Base-by-base conservation (phyloP, 108 stramenopile genomes). In the Parietichytrium sp. region DNA sequence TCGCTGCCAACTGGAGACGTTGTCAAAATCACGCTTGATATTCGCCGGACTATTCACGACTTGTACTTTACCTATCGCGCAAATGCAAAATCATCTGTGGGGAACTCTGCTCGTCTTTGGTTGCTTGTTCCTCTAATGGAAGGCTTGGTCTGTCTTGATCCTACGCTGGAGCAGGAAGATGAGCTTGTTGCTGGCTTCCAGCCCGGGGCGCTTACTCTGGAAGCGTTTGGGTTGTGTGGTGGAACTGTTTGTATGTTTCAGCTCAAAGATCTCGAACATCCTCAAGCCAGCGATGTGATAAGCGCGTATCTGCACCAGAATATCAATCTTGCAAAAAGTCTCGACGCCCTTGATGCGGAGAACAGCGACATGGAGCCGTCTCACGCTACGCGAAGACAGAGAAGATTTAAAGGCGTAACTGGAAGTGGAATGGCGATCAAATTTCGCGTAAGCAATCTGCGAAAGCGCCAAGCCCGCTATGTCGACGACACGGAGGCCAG, bases 261-360 rank as follows among this genome's bases (percentile, higher is more conserved):
- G 2, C 10, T 72, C 61, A 72, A 72, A 25, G 61, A 72, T 27
- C 61, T 72, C 0, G 10, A 72, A 13, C 42, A 72, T 45, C 61
- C 61, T 7, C 38, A 36, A 10, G 61, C 61, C 15, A 42, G 29
- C 15, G 33, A 6, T 0, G 20, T 72, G 10, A 42, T 27, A 42
- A n/a, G 33, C 42, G 45, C 10, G 10, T 72, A 72, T 42, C 36
- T 72, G 10, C 38, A 10, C 6, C 38, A 33, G 45, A 72, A 72
- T 72, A 42, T 72, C 10, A 72, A 72, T 3, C 61, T 72, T 38
- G 61, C 61, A 25, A 33, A 42, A n/a, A 72, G 20, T 33, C 61
- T 72, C 45, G 61, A 72, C 42, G 6, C 45, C 20, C 38, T 45
- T n/a, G 20, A 10, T 7, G 20, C 20, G 0, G 61, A 72, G 20